Evolutionary conservation across 768 basidiomycete species (phyloP), one percentile per base, ranked within the genome.

Genomic region (Hericium alpestre): DNA sequence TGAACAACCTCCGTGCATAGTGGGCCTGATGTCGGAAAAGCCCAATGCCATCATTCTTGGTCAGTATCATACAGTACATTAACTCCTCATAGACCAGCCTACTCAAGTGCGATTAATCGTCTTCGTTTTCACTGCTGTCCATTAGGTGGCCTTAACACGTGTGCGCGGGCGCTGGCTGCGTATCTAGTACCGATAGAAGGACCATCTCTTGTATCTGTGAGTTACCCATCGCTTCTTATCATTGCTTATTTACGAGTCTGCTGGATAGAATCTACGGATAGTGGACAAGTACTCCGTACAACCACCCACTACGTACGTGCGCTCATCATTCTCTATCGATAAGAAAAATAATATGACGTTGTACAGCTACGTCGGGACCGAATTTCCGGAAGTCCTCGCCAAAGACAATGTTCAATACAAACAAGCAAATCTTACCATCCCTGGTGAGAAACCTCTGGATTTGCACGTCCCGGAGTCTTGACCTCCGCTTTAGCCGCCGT

Each of bases 111-210:
- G 32, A 32, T 32, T 32, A 1, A 32, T 10, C 54, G 12, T 52
- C 55, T 37, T 16, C 56, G 37, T 56, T 56, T 49, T 56, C 59
- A 58, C 54, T 40, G 49, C 49, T 56, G 54, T 58, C 50, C 6
- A 22, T 13, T 61, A 92, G 90, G 90, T 61, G 90, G 90, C 54
- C 71, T 91, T 61, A 90, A 90, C 72, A 88, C 86, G 55, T 86
- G 76, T 67, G 83, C 90, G 9, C 79, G 90, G 53, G 76, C 83
- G 51, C 79, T 93, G 54, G 85, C 86, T 39, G 73, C 78, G 53
- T 70, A 77, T 41, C 78, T 93, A 13, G 81, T 89, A 39, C 87
- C 88, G 2, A 64, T 80, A 7, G 74, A 84, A 38, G 87, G 83
- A 39, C 82, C 84, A 58, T 71, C 82, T 25, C 74, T 88, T 23